Evolutionary conservation across 257 asterid species (phyloP), one percentile per base, ranked within the genome.

Genomic region (Perilla frutescens): DNA sequence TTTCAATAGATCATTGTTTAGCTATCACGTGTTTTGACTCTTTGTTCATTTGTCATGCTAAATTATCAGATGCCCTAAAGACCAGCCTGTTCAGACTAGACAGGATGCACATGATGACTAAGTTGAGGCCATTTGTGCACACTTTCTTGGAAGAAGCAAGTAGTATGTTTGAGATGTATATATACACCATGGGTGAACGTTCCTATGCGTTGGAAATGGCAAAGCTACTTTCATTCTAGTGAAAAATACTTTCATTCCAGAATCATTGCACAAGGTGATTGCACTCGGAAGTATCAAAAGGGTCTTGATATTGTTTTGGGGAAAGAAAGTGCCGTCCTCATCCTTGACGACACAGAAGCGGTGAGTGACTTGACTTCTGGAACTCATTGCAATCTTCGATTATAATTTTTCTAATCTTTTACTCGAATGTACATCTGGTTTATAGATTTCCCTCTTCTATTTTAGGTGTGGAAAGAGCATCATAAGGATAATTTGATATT

Each of bases 131-230:
- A 13, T 91, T 78, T 77, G 96, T 94, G 66, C 91, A 84, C 58
- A 81, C 85, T 14, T 94, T 94, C 74, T 78, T 94, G 69, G 87
- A 86, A 71, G 93, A 88, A 85, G 96, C 97, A 29, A 85, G 87
- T 64, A 79, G 81, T 10, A 65, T 91, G 78, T 94, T 91, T 49
- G 99, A 90, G 79, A 90, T 94, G 97, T 91, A 84, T 74, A 91
- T 94, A 75, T 94, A 94, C 79, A 94, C 99, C 13, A 91, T 91
- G 97, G 97, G 97, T 3, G 96, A 91, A 76, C 96, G 97, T 44
- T 87, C 90, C 10, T 94, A 91, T 84, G 99, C 97, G 11, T 57
- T 90, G 74, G 88, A 85, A 81, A 91, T 94, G 99, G 97, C 96
- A 61, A 75, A n/a, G 3, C 80, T 91, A 64, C 97, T 94, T 94